These are phyloP conservation scores for Phaeosphaeriaceae sp. DNA, from an alignment of 2,329 filamentous ascomycete genomes.

Conservation along the genomic window DNA sequence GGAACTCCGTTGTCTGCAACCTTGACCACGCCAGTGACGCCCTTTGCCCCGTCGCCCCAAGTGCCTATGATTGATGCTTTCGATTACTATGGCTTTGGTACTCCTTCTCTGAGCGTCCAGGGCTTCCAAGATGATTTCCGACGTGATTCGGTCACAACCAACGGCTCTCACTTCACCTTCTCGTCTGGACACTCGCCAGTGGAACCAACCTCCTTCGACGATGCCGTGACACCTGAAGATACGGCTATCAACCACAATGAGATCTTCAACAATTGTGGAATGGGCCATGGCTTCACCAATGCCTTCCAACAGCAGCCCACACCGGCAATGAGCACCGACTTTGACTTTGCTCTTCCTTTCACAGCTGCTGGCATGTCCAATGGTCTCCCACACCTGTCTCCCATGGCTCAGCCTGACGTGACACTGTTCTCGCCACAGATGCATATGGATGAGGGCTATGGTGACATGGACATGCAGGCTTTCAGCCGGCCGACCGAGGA, in stretches of 20 bases:
- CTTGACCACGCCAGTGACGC: slow-evolving; percentile 46
- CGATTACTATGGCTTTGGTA: slow-evolving; percentile 41
- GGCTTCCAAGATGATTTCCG: slow-evolving; percentile 45
- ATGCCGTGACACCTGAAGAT: slow-evolving; percentile 55
- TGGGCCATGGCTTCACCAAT: slow-evolving; percentile 67
- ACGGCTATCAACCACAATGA: slow-evolving; percentile 66
- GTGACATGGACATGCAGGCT: slow-evolving; percentile 49
- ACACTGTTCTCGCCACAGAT: slow-evolving; percentile 74
- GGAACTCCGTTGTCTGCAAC: slow-evolving; percentile 44
- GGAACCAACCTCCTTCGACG: slow-evolving; percentile 52
- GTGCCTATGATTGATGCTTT: slow-evolving; percentile 45
- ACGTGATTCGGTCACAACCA: slow-evolving; percentile 46
- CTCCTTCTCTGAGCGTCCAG: slow-evolving; percentile 37
- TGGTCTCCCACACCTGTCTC: slow-evolving; percentile 66
- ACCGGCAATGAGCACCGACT: slow-evolving; percentile 47
- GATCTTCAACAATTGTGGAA: slow-evolving; percentile 61
- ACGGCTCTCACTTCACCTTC: slow-evolving; percentile 45
- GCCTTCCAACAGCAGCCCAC: slow-evolving; percentile 65
- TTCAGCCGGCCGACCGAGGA: slow-evolving; percentile 55
- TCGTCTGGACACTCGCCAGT: slow-evolving; percentile 52
- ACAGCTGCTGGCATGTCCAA: slow-evolving; percentile 25
- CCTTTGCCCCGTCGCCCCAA: slow-evolving; percentile 52
- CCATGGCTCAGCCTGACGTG: slow-evolving; percentile 70
- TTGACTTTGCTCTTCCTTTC: slow-evolving; percentile 51
- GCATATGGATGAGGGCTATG: slow-evolving; percentile 68